These are phyloP conservation scores for Aspergillus taichungensis DNA, from an alignment of 495 filamentous ascomycete species.

Conservation along the genomic window DNA sequence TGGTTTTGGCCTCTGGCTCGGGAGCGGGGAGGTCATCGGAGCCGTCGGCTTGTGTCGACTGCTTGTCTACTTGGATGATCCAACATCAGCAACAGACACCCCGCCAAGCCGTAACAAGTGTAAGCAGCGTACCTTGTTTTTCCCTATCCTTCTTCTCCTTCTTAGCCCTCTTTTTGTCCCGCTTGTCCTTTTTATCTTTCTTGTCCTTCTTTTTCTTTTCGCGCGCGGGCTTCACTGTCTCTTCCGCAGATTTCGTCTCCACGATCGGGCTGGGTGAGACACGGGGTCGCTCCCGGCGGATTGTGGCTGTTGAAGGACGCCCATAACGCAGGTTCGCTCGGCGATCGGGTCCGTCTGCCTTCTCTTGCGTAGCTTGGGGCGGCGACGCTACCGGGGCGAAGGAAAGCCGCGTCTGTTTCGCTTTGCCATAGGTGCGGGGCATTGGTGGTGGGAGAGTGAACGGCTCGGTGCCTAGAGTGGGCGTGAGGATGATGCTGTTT, in stretches of 20 bases:
- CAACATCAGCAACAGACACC: too few species aligned
- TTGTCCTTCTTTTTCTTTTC: constrained; percentile 1
- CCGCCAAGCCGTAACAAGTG: too few species aligned
- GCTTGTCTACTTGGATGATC: too few species aligned
- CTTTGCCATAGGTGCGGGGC: constrained; percentile 32
- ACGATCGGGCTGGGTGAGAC: not conserved
- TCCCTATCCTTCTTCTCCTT: not conserved
- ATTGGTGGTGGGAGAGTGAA: constrained; percentile 15
- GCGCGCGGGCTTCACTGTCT: not conserved
- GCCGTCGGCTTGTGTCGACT: not conserved
- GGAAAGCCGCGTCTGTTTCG: constrained; percentile 40
- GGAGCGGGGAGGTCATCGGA: too few species aligned
- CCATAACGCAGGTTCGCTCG: constrained; percentile 31
- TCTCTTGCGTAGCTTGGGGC: not conserved
- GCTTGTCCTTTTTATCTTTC: not conserved
- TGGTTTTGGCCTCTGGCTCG: too few species aligned
- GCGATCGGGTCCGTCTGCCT: constrained; percentile 15
- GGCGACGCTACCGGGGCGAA: constrained; percentile 27
- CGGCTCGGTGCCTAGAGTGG: not conserved
- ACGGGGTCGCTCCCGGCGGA: constrained; percentile 6
- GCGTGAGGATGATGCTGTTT: too few species aligned
- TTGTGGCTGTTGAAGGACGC: constrained; percentile 25
- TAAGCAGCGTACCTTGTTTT: not conserved
- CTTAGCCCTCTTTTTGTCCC: not conserved
- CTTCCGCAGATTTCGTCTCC: constrained; percentile 1